A percentile compares a stretch with the other conserved stretches of the same genome.
Conservation (phyloP, 2,329 filamentous ascomycete genomes). For the Stemphylium vesicarium region DNA sequence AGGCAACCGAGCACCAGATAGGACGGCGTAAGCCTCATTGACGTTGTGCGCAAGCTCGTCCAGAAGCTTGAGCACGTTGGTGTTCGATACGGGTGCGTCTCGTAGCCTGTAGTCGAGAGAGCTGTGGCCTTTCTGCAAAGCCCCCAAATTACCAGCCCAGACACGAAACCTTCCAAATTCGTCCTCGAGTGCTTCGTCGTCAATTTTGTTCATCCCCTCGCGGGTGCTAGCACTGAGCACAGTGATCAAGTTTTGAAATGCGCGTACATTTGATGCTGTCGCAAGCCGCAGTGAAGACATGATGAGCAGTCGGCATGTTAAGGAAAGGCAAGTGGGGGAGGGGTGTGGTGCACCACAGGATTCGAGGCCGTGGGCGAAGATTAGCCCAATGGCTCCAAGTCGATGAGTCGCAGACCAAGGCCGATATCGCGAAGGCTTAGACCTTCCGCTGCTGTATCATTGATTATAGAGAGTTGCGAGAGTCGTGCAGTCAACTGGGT, state of each 20-base stretch:
- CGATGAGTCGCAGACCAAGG: background rate
- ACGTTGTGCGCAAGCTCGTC: conserved; percentile 42
- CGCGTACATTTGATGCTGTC: conserved; percentile 38
- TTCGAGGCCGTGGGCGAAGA: background rate
- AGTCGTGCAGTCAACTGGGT: conserved; percentile 1
- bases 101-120: conserved; percentile 47
- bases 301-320: conserved; percentile 18
- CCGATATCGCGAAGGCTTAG: background rate
- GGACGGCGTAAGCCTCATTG: conserved; percentile 33
- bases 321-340: background rate
- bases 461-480: background rate
- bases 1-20: conserved; percentile 39
- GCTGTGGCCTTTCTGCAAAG: conserved; percentile 47
- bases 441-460: conserved; percentile 2
- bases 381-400: background rate
- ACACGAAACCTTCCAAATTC: conserved; percentile 48
- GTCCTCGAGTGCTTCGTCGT: conserved; percentile 41
- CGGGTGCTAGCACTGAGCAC: conserved; percentile 23
- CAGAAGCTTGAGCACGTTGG: conserved; percentile 43
- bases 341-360: background rate
- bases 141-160: conserved; percentile 46
- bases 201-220: conserved; percentile 24
- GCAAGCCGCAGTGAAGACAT: conserved; percentile 39
- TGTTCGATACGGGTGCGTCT: conserved; percentile 43
- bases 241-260: conserved; percentile 35